Percentiles rank a stretch among this genome's conserved stretches.
phyloP scores from a whole-genome alignment of 495 filamentous ascomycete species.

The Tuber borchii region DNA sequence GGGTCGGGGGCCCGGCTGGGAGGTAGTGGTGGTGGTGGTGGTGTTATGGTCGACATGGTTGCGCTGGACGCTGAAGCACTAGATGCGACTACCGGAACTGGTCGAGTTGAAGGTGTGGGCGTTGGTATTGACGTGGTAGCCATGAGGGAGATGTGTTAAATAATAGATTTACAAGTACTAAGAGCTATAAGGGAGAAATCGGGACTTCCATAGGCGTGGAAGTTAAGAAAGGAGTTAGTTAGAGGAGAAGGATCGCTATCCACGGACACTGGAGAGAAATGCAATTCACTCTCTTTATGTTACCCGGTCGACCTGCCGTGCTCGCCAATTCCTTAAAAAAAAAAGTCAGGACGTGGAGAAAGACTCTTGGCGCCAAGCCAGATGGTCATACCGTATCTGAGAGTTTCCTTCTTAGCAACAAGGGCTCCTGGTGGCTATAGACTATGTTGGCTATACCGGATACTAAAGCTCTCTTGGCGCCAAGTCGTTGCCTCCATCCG shows the following conservation, averaged over 20 bases:
- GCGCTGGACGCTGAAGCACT: background rate
- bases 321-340: no score
- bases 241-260: background rate
- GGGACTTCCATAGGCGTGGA: background rate
- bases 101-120: conserved; percentile 1
- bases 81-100: background rate
- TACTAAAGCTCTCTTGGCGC: no score
- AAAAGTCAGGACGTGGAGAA: no score
- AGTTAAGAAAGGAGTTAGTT: background rate
- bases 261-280: background rate
- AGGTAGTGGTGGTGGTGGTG: conserved; percentile 4
- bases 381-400: no score
- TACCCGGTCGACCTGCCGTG: background rate
- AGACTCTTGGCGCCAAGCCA: no score
- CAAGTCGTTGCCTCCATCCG: no score
- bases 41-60: conserved; percentile 6
- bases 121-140: conserved; percentile 17
- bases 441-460: no score
- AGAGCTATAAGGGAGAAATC: background rate
- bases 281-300: background rate
- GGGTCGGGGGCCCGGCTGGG: conserved; percentile 1
- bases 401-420: no score
- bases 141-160: conserved; percentile 11
- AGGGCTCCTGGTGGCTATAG: no score
- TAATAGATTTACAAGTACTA: background rate